Evolutionary conservation across 2,329 filamentous ascomycete species (phyloP).

Genomic region (Claviceps humidiphila): DNA sequence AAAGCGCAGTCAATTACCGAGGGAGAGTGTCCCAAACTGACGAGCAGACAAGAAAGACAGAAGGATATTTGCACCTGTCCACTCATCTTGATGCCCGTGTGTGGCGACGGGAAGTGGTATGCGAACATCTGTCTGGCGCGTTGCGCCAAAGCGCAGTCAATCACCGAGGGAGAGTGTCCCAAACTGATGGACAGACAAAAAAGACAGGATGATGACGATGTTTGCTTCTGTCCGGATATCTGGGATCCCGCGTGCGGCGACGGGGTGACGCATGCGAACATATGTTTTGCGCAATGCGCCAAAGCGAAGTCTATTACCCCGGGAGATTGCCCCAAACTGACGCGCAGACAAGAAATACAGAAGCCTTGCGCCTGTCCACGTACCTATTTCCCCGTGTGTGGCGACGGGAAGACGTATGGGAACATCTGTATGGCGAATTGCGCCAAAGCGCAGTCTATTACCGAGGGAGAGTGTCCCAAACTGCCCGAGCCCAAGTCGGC

Average conservation of each 20-base stretch:
- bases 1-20: no score
- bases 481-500: no score
- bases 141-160: slow-evolving; percentile 27
- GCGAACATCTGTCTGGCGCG: neutral
- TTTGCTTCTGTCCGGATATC: neutral
- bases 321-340: no score
- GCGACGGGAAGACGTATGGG: neutral
- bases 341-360: no score
- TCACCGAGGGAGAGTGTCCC: slow-evolving; percentile 17
- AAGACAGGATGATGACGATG: neutral
- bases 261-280: no score
- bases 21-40: no score
- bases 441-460: slow-evolving; percentile 34
- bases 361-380: neutral
- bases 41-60: no score
- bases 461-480: no score
- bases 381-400: neutral
- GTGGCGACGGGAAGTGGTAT: neutral
- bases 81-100: neutral
- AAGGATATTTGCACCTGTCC: neutral
- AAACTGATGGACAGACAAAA: no score
- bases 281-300: no score
- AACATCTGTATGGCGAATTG: neutral
- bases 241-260: no score
- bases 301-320: no score